Percentiles rank a stretch among this genome's conserved stretches.
Conservation (phyloP, 139 green algal genomes). For the Bryopsis sp. region DNA sequence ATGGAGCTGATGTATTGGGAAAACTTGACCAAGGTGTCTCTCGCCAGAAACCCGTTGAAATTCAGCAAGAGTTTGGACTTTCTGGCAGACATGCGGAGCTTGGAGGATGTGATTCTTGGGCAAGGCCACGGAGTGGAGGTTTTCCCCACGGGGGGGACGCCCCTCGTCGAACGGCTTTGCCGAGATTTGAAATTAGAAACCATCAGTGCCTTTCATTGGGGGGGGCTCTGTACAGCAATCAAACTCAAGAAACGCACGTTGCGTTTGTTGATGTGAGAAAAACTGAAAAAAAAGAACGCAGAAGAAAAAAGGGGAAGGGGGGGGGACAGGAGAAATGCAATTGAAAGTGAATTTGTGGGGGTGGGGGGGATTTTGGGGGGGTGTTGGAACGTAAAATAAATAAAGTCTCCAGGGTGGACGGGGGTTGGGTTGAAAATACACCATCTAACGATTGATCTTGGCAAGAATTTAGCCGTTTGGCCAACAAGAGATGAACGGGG, state of each 20-base stretch:
- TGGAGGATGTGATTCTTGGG: neutral
- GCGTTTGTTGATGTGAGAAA: constrained; percentile 32
- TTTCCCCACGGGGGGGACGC: neutral
- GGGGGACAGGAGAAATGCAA: no score
- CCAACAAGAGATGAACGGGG: no score
- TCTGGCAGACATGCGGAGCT: neutral
- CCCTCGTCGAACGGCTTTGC: neutral
- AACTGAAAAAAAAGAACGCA: no score
- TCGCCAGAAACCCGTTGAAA: neutral
- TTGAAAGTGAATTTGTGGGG: no score
- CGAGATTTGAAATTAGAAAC: neutral
- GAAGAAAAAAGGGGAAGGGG: no score
- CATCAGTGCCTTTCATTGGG: neutral
- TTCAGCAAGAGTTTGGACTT: constrained; percentile 1
- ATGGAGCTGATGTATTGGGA: neutral
- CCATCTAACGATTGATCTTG: no score
- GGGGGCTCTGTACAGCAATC: neutral
- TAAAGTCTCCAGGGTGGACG: no score
- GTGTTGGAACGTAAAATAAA: no score
- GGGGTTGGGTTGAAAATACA: no score
- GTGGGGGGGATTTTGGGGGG: no score
- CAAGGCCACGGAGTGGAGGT: neutral
- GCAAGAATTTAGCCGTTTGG: no score
- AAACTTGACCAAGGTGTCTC: neutral
- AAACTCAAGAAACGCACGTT: neutral